Evolutionary conservation across 1,284 basidiomycete genomes (phyloP), one percentile per base, ranked within the genome.

Genomic region (Apiotrichum siamense): DNA sequence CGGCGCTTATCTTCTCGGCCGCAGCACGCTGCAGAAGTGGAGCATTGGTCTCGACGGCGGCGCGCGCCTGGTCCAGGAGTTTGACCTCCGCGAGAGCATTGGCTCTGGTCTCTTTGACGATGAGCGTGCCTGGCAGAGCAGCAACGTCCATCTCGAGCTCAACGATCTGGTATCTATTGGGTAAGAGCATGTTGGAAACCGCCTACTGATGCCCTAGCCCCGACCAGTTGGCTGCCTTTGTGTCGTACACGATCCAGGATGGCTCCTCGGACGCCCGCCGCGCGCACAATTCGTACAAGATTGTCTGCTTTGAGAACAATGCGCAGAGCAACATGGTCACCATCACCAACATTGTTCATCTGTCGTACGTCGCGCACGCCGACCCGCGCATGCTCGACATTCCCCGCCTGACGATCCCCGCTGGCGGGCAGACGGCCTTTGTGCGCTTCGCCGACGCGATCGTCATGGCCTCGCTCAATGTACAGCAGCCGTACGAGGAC

Each of bases 331-430:
- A 65, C 42, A 49, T 55, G 7, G 33, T 70, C 42, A 50, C 54
- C 2, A 54, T 71, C 7, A 32, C 52, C 11, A 57, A 65, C n/a
- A 49, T 66, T 10, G 59, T 65, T 12, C 51, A 59, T 18, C 50
- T 74, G 1, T 59, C 65, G 4, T 72, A 68, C 50, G 52, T 60
- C 13, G 65, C 69, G 66, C 63, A 67, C n/a, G 57, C 63, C 20
- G 74, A 76, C 49, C 67, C 71, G 5, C 60, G 75, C 29, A 69
- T 65, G 29, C 63, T 75, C 1, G 75, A 75, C 26, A 54, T 59
- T 0, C 74, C 77, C 2, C 53, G 65, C 15, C 58, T 77, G 1
- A 45, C 62, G 23, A 58, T 76, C 29, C 66, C 67, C 11, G 23
- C 49, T 9, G 62, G 61, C 5, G 62, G 65, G 29, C 44, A 61